Evolutionary conservation across 495 filamentous ascomycete genomes (phyloP).

Genomic region (Penicillium chermesinum): DNA sequence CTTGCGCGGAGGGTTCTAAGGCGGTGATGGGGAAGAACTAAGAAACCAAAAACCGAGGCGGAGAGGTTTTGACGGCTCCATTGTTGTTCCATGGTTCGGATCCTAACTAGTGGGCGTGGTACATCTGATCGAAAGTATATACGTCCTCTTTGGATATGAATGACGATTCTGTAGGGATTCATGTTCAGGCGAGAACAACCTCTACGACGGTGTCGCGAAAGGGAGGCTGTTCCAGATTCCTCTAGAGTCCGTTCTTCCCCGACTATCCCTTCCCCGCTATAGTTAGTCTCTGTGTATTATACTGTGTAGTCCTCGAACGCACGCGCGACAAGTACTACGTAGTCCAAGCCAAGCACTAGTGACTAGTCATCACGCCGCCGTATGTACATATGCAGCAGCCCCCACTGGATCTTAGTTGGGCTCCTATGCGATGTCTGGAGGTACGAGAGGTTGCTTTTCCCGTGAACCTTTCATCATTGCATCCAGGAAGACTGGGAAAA

Average conservation of each 20-base stretch:
- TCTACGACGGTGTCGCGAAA: not conserved
- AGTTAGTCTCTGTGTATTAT: not conserved
- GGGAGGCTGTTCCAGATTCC: not conserved
- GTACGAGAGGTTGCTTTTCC: not conserved
- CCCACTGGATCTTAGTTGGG: not conserved
- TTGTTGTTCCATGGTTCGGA: conserved; percentile 17
- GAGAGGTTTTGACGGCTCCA: conserved; percentile 8
- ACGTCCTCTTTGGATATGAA: not conserved
- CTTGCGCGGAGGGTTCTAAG: not conserved
- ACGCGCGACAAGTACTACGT: not conserved
- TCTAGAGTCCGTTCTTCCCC: not conserved
- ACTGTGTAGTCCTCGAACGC: not conserved
- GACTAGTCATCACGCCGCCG: not conserved
- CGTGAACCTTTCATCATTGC: not conserved
- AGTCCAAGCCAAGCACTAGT: not conserved
- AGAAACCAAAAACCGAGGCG: conserved; percentile 9
- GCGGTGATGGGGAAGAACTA: conserved; percentile 3
- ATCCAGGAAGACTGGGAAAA: not conserved
- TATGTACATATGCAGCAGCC: not conserved
- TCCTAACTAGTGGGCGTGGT: not conserved
- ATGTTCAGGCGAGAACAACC: no score
- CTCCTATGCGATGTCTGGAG: not conserved
- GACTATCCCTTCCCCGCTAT: no score
- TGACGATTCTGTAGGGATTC: not conserved
- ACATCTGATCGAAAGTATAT: not conserved